phyloP scores from a whole-genome alignment of 495 filamentous ascomycete species.

The Daldinia caldariorum region DNA sequence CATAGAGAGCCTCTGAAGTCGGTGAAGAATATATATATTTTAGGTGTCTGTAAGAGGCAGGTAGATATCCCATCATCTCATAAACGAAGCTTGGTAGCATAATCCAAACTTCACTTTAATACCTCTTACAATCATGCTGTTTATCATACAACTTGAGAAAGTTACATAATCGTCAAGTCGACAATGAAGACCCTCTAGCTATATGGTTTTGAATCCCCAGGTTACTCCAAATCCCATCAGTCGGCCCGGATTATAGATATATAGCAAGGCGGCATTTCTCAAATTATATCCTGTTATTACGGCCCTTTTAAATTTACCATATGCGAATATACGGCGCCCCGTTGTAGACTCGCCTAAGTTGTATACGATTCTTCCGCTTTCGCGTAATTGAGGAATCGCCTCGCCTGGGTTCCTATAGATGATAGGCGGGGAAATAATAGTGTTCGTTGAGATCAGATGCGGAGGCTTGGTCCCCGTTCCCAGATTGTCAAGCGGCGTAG shows the following conservation, averaged over 20 bases:
- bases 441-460: constrained; percentile 33
- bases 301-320: neutral
- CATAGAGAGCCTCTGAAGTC: no score
- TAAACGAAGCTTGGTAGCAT: no score
- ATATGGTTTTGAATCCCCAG: neutral
- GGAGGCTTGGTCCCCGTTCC: constrained; percentile 32
- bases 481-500: constrained; percentile 11
- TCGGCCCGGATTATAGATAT: neutral
- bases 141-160: no score
- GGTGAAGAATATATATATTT: no score
- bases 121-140: no score
- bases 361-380: neutral
- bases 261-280: neutral
- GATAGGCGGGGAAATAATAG: constrained; percentile 25
- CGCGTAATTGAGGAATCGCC: neutral
- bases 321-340: neutral
- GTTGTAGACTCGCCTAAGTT: neutral
- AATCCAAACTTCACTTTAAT: no score
- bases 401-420: constrained; percentile 6
- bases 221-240: neutral
- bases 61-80: no score
- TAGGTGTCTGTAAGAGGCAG: no score
- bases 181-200: no score
- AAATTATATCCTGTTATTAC: neutral
- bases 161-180: no score